phyloP scores from a whole-genome alignment of 257 asterid species.

The Gardenia jasminoides region DNA sequence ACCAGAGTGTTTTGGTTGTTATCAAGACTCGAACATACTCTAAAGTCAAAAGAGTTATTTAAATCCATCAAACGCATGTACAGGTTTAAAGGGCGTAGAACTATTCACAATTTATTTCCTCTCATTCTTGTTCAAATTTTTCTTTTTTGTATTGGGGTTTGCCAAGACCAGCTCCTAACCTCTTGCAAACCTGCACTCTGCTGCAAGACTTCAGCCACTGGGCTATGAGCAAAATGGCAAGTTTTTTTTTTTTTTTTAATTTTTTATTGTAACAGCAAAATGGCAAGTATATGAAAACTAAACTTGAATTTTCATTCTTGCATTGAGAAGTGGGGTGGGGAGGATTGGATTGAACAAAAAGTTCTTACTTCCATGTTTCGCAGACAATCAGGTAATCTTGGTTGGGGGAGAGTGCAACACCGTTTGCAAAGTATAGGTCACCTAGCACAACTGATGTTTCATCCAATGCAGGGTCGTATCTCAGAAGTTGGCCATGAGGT shows the following conservation, averaged over 20 bases:
- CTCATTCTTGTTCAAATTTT: too few relatives aligned
- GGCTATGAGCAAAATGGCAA: not conserved
- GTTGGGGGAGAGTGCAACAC: conserved; percentile 53
- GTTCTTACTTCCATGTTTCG: conserved; percentile 64
- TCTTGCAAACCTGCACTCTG: not conserved
- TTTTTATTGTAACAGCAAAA: too few relatives aligned
- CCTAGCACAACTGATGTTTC: conserved; percentile 41
- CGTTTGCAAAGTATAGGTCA: conserved; percentile 59
- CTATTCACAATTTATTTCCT: too few relatives aligned
- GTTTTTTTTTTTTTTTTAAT: too few relatives aligned
- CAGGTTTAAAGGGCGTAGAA: not conserved
- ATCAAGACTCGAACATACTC: not conserved
- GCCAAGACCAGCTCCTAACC: not conserved
- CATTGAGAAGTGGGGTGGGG: too few relatives aligned
- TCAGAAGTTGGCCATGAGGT: conserved; percentile 62
- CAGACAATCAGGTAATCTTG: conserved; percentile 63
- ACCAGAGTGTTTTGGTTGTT: conserved; percentile 7
- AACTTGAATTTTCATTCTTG: not conserved
- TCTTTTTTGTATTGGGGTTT: too few relatives aligned
- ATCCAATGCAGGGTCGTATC: conserved; percentile 39
- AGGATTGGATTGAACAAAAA: not conserved
- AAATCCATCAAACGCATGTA: not conserved
- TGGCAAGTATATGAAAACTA: too few relatives aligned
- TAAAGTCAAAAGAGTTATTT: not conserved
- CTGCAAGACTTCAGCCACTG: not conserved